Percentiles rank a stretch among this genome's conserved stretches.
Conservation (phyloP, 1,139 yeast species). For the Taphrina confusa region DNA sequence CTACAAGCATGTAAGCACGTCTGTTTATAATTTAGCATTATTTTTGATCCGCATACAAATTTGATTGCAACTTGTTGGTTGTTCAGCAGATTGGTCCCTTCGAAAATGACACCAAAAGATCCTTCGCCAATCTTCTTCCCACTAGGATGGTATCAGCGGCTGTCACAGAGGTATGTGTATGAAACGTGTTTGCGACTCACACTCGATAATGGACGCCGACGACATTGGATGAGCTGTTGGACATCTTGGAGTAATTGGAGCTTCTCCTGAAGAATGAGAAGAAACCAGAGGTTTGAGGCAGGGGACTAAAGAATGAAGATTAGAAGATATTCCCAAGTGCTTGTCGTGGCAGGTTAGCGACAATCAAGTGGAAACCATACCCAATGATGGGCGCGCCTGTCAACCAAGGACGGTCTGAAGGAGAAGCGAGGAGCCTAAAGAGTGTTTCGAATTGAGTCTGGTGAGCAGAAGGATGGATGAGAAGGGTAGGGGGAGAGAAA, state of each 20-base stretch:
- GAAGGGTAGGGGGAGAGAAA: too few species aligned
- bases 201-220: conserved; percentile 85
- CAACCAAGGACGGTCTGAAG: conserved; percentile 5
- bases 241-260: conserved; percentile 26
- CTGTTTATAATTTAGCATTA: not conserved
- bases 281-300: conserved; percentile 19
- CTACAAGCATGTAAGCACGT: conserved; percentile 43
- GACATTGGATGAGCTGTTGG: conserved; percentile 47
- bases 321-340: not conserved
- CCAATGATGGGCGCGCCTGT: conserved; percentile 29
- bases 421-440: conserved; percentile 2
- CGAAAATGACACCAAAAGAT: conserved; percentile 94
- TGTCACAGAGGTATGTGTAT: not conserved
- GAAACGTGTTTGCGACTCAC: too few species aligned
- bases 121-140: conserved; percentile 99
- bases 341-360: conserved; percentile 1
- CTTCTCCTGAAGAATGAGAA: conserved; percentile 20
- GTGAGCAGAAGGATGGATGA: too few species aligned
- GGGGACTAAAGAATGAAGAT: conserved; percentile 15
- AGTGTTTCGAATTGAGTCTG: too few species aligned
- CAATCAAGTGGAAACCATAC: not conserved
- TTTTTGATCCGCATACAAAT: conserved; percentile 45
- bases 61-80: conserved; percentile 73
- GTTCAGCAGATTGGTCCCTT: conserved; percentile 84
- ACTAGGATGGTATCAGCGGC: conserved; percentile 9